These are phyloP conservation scores for Exsudoporus frostii DNA, from an alignment of 768 basidiomycete species.

Conservation along the genomic window DNA sequence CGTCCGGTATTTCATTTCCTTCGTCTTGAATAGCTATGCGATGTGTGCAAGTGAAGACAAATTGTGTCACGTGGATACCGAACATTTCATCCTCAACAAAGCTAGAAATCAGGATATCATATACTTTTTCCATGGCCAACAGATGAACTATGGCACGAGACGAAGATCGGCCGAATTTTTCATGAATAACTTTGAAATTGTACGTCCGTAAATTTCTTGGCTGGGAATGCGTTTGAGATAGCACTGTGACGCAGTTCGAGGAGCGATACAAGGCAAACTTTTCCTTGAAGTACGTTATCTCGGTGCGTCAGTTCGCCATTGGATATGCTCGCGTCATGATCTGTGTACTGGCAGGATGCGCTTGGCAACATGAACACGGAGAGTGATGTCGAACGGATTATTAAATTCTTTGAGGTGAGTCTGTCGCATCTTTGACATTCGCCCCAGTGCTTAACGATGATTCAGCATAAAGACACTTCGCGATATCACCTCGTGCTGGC, in stretches of 20 bases:
- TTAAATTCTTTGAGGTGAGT: conserved; percentile 73
- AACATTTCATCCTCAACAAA: conserved; percentile 54
- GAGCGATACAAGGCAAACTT: conserved; percentile 73
- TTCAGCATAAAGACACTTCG: conserved; percentile 62
- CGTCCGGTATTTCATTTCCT: not conserved
- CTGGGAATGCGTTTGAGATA: not conserved
- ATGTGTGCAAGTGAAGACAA: conserved; percentile 59
- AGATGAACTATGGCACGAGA: conserved; percentile 53
- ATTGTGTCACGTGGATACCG: conserved; percentile 57
- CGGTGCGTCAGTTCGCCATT: conserved; percentile 36
- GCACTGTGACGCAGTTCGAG: conserved; percentile 45
- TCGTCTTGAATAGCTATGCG: conserved; percentile 45
- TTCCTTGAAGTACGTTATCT: conserved; percentile 49
- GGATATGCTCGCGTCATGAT: not conserved
- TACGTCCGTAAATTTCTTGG: conserved; percentile 31
- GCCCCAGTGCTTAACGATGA: not conserved
- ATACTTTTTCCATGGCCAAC: conserved; percentile 61
- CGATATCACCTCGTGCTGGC: conserved; percentile 63
- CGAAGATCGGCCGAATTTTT: conserved; percentile 58
- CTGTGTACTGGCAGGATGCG: conserved; percentile 28
- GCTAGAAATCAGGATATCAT: conserved; percentile 59
- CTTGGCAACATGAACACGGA: conserved; percentile 57
- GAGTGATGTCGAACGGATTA: conserved; percentile 59
- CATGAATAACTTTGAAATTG: conserved; percentile 63
- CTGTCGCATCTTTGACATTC: not conserved